Percentiles rank a stretch among this genome's conserved stretches.
These are phyloP conservation scores for Nemania sp. DNA, from an alignment of 2,329 filamentous ascomycete genomes.

Conservation along the genomic window DNA sequence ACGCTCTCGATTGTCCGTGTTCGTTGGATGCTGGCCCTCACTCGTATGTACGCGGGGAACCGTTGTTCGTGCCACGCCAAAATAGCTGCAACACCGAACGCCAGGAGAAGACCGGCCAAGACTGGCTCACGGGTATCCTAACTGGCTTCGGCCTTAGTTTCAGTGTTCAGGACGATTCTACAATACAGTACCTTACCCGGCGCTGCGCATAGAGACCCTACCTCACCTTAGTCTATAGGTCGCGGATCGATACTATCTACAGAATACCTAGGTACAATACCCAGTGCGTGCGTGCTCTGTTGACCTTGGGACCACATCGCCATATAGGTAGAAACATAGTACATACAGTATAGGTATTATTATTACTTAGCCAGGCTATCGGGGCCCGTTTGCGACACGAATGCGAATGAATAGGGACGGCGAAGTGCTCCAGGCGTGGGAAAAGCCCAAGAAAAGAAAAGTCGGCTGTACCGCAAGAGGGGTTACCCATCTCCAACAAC, in stretches of 20 bases:
- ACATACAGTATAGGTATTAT: neutral
- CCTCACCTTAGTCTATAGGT: neutral
- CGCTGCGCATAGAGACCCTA: too few relatives aligned
- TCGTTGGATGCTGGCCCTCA: neutral
- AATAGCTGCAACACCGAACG: neutral
- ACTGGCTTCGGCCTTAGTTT: neutral
- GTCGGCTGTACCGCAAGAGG: neutral
- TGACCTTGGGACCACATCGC: constrained; percentile 1
- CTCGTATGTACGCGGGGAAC: constrained; percentile 6
- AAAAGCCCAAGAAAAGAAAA: neutral
- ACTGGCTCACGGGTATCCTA: constrained; percentile 11
- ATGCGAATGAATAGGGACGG: constrained; percentile 15
- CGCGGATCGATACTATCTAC: neutral
- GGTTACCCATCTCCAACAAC: constrained; percentile 18
- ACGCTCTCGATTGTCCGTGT: constrained; percentile 2
- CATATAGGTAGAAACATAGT: neutral
- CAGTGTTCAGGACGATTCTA: neutral
- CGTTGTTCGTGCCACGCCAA: constrained; percentile 11
- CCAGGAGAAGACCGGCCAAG: neutral
- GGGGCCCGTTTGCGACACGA: constrained; percentile 19
- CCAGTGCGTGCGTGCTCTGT: neutral
- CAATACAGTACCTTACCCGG: neutral
- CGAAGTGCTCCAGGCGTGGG: neutral
- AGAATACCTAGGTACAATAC: neutral
- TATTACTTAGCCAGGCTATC: constrained; percentile 14